Evolutionary conservation across 2,329 filamentous ascomycete species (phyloP).

Genomic region (Fusarium abutilonis): DNA sequence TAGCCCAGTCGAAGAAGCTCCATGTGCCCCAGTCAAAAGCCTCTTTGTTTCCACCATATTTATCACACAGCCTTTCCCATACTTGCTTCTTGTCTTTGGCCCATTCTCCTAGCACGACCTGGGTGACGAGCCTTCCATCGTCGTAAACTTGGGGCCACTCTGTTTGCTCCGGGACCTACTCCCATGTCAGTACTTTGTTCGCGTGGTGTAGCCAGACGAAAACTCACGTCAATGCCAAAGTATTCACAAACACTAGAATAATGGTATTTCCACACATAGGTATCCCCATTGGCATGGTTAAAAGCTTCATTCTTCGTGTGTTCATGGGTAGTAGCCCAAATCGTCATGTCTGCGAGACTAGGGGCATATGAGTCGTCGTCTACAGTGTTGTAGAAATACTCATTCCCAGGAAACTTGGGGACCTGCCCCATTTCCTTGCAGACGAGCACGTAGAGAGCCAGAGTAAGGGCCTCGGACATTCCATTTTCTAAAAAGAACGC

Average conservation of each 20-base stretch:
- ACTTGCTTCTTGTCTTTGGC: conserved; percentile 1
- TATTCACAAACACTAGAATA: neutral
- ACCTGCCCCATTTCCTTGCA: neutral
- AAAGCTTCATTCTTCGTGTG: conserved; percentile 4
- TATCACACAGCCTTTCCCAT: neutral
- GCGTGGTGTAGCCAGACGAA: no score
- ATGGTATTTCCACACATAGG: neutral
- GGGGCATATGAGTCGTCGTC: conserved; percentile 7
- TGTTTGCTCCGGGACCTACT: no score
- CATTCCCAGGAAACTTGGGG: conserved; percentile 1
- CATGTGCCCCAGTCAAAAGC: conserved; percentile 9
- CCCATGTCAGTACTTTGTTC: no score
- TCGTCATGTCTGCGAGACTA: neutral
- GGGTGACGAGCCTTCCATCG: no score
- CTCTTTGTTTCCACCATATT: conserved; percentile 2
- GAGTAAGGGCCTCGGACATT: neutral
- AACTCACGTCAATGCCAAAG: conserved; percentile 11
- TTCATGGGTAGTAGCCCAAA: no score
- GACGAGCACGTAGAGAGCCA: conserved; percentile 2
- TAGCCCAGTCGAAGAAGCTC: conserved; percentile 2
- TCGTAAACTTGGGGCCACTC: no score
- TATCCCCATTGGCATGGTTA: conserved; percentile 9
- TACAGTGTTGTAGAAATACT: conserved; percentile 2
- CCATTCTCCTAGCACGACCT: neutral
- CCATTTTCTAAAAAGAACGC: no score